phyloP scores from a whole-genome alignment of 2,329 filamentous ascomycete species.

The Aureobasidium subglaciale region DNA sequence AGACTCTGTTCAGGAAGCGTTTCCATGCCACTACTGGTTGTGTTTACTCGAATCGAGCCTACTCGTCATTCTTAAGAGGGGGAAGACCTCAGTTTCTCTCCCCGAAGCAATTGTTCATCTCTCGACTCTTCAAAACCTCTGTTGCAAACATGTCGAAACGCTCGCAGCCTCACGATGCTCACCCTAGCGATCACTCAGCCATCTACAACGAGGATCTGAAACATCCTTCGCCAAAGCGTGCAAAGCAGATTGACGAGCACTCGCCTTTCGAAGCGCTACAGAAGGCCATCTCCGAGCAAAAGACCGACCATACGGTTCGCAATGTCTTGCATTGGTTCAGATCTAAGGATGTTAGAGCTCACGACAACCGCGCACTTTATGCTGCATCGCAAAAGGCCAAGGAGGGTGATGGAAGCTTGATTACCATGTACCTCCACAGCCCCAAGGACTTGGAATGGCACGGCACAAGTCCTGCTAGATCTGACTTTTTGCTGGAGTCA shows the following conservation, averaged over 20 bases:
- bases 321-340: slow-evolving; percentile 46
- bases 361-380: slow-evolving; percentile 44
- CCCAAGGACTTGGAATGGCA: slow-evolving; percentile 46
- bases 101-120: neutral
- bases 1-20: slow-evolving; percentile 2
- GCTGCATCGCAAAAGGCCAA: slow-evolving; percentile 41
- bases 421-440: slow-evolving; percentile 42
- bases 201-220: slow-evolving; percentile 22
- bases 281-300: slow-evolving; percentile 34
- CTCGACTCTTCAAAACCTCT: neutral
- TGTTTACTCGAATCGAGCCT: neutral
- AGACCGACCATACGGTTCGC: slow-evolving; percentile 31
- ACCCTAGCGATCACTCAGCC: slow-evolving; percentile 8
- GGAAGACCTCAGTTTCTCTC: neutral
- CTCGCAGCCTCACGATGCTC: slow-evolving; percentile 7
- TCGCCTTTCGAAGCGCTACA: slow-evolving; percentile 38
- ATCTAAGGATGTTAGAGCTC: slow-evolving; percentile 44
- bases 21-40: neutral
- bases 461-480: slow-evolving; percentile 42
- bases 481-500: slow-evolving; percentile 43
- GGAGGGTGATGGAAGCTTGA: slow-evolving; percentile 35
- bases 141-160: slow-evolving; percentile 2
- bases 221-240: slow-evolving; percentile 43
- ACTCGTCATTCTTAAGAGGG: neutral
- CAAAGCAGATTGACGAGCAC: slow-evolving; percentile 42